A percentile compares a stretch with the other conserved stretches of the same genome.
These are phyloP conservation scores for Proliferodiscus dingleyae DNA, from an alignment of 2,329 filamentous ascomycete genomes.

Conservation along the genomic window DNA sequence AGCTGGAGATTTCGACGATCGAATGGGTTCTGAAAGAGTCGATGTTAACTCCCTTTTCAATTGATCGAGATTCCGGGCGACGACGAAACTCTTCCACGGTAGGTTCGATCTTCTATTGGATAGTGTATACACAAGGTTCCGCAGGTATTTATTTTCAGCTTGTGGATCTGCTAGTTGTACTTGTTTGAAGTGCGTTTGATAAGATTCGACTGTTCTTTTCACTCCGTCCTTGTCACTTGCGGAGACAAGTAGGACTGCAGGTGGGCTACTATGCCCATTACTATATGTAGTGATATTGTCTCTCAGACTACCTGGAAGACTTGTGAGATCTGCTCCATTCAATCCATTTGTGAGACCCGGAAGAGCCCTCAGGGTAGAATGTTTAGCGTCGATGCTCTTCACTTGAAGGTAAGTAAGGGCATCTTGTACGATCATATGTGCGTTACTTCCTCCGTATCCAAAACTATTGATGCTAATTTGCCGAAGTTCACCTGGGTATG, in stretches of 20 bases:
- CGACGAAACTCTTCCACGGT: conserved; percentile 9
- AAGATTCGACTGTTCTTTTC: background rate
- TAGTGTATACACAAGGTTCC: conserved; percentile 14
- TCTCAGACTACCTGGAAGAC: no score
- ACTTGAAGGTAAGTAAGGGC: background rate
- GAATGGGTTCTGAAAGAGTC: no score
- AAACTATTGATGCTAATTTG: conserved; percentile 25
- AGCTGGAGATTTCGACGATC: background rate
- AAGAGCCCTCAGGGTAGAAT: no score
- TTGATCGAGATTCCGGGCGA: background rate
- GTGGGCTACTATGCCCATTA: no score
- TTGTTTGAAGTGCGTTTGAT: background rate
- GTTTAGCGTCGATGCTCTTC: no score
- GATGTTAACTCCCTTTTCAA: no score
- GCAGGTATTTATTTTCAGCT: background rate
- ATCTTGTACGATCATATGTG: conserved; percentile 35
- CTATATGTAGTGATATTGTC: no score
- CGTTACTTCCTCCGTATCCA: conserved; percentile 45
- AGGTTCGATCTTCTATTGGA: conserved; percentile 9
- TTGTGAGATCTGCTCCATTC: background rate
- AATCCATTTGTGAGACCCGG: no score
- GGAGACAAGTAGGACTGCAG: no score
- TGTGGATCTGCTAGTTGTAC: background rate
- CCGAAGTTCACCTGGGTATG: no score
- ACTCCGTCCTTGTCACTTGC: no score